Evolutionary conservation across 1,284 basidiomycete genomes (phyloP).

Genomic region (Waitea zeae): DNA sequence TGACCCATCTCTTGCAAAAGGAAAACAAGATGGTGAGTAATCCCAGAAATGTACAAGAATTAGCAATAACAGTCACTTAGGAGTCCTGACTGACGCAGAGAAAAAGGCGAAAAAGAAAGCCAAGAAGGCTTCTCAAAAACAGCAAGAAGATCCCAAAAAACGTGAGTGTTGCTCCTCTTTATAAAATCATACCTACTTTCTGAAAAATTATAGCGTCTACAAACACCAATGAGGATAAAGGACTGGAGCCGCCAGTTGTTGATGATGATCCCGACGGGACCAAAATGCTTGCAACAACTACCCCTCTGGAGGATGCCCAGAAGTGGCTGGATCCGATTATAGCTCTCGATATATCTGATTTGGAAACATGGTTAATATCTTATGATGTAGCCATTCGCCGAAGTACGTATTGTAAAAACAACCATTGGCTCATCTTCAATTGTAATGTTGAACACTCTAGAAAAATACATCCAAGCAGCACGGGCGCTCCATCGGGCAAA

Average conservation of each 20-base stretch:
- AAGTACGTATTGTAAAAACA: slow-evolving; percentile 27
- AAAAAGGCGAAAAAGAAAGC: slow-evolving; percentile 88
- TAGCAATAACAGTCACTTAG: slow-evolving; percentile 9
- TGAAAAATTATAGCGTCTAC: slow-evolving; percentile 8
- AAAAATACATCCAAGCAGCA: slow-evolving; percentile 66
- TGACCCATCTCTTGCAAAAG: slow-evolving; percentile 42
- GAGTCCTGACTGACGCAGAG: slow-evolving; percentile 43
- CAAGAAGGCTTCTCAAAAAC: slow-evolving; percentile 67
- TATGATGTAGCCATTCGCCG: slow-evolving; percentile 75
- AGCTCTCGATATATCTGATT: slow-evolving; percentile 27
- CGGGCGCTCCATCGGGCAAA: slow-evolving; percentile 50
- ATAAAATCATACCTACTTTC: not conserved
- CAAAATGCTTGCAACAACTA: slow-evolving; percentile 44
- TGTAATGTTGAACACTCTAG: slow-evolving; percentile 19
- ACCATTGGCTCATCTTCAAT: not conserved
- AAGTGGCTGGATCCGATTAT: slow-evolving; percentile 60
- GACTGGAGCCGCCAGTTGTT: slow-evolving; percentile 42
- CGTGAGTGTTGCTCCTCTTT: slow-evolving; percentile 14
- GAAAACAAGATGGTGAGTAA: slow-evolving; percentile 12
- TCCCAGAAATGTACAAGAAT: not conserved
- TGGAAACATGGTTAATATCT: slow-evolving; percentile 58
- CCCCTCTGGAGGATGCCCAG: slow-evolving; percentile 64
- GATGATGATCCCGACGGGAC: slow-evolving; percentile 79
- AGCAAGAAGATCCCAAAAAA: slow-evolving; percentile 47
- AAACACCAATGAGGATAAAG: slow-evolving; percentile 52